Evolutionary conservation across 106 monocot species (phyloP).

Genomic region (Phalaenopsis aphrodite): DNA sequence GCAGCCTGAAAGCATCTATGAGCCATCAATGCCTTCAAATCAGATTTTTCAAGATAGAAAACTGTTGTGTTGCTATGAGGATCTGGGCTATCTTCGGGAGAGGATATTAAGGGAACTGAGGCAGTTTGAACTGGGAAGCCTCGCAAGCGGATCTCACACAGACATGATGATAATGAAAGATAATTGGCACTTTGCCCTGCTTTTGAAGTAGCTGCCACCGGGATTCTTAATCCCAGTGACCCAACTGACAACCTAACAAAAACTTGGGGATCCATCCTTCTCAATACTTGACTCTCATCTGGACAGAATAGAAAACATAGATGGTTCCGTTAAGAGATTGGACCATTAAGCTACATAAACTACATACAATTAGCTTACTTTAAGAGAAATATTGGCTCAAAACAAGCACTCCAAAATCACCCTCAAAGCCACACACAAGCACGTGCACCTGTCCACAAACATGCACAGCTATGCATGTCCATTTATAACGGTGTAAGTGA

Average conservation of each 20-base stretch:
- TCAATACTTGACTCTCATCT: constrained; percentile 27
- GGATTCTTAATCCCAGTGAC: constrained; percentile 62
- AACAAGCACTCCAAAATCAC: neutral
- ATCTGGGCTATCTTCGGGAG: constrained; percentile 38
- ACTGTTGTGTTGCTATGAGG: constrained; percentile 31
- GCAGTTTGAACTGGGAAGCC: constrained; percentile 71
- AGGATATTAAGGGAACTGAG: constrained; percentile 46
- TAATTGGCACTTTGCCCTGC: neutral
- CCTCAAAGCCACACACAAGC: neutral
- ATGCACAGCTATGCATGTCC: neutral
- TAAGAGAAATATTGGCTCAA: neutral
- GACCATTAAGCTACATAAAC: neutral
- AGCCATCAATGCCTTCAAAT: constrained; percentile 36
- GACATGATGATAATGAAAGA: constrained; percentile 17
- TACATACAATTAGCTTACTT: neutral
- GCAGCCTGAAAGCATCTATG: constrained; percentile 44
- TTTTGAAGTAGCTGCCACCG: constrained; percentile 21
- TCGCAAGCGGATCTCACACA: constrained; percentile 59
- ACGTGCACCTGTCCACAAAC: neutral
- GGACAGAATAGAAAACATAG: neutral
- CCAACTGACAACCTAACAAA: constrained; percentile 76
- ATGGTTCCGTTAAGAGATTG: neutral
- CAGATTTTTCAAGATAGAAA: constrained; percentile 75
- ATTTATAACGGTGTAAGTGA: neutral
- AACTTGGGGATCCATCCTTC: constrained; percentile 73